Evolutionary conservation across 129 eudicot genomes (phyloP).

Genomic region (Escallonia herrerae): DNA sequence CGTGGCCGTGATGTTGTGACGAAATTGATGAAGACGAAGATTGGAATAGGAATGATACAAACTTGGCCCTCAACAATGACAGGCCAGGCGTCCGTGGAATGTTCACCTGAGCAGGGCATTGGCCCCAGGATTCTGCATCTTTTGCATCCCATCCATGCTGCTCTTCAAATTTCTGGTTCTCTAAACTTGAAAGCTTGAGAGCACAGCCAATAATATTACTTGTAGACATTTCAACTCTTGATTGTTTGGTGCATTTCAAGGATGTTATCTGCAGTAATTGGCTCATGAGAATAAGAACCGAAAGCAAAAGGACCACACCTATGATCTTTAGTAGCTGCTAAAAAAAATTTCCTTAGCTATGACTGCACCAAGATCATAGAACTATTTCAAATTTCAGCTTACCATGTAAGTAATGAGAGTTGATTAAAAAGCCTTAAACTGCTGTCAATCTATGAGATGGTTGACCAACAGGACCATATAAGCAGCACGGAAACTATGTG

Average conservation of each 20-base stretch:
- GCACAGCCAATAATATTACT: slow-evolving; percentile 24
- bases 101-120: slow-evolving; percentile 27
- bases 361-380: background rate
- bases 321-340: background rate
- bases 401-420: too few relatives aligned
- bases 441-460: too few relatives aligned
- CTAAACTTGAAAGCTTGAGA: slow-evolving; percentile 21
- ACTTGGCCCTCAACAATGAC: slow-evolving; percentile 7
- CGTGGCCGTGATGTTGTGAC: slow-evolving; percentile 1
- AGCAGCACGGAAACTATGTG: too few relatives aligned
- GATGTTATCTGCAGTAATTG: slow-evolving; percentile 31
- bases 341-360: background rate
- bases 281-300: slow-evolving; percentile 2
- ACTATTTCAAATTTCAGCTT: too few relatives aligned
- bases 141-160: slow-evolving; percentile 8
- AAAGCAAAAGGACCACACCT: background rate
- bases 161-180: slow-evolving; percentile 10
- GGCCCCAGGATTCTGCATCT: slow-evolving; percentile 22
- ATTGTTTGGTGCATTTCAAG: slow-evolving; percentile 32
- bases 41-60: slow-evolving; percentile 7
- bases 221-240: slow-evolving; percentile 13
- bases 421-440: too few relatives aligned
- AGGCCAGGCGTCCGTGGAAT: background rate
- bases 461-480: too few relatives aligned
- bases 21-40: slow-evolving; percentile 15